Evolutionary conservation across 1,284 basidiomycete species (phyloP).

Genomic region (Cerrena zonata): DNA sequence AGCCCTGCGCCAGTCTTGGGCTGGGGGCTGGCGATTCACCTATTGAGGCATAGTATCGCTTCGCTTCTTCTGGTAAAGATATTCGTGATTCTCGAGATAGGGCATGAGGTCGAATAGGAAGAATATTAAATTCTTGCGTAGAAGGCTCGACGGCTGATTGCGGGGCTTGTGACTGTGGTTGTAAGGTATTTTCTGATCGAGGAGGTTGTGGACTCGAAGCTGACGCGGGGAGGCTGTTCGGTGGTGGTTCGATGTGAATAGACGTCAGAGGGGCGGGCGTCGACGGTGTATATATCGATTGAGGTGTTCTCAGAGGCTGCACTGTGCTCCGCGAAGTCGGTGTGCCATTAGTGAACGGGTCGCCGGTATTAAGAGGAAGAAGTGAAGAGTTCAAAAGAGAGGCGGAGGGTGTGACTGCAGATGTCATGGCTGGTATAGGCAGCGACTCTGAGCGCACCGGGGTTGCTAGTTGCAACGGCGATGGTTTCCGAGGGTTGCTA

Average conservation of each 20-base stretch:
- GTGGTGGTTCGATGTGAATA: not conserved
- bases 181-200: not conserved
- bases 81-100: constrained; percentile 54
- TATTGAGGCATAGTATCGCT: constrained; percentile 63
- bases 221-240: not conserved
- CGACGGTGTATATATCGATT: not conserved
- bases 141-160: too few species aligned
- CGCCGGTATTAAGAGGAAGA: not conserved
- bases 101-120: constrained; percentile 21
- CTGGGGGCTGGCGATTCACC: constrained; percentile 56
- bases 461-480: not conserved
- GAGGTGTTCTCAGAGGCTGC: constrained; percentile 2
- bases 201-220: not conserved
- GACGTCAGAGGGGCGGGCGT: not conserved
- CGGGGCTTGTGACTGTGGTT: not conserved
- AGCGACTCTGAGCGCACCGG: not conserved
- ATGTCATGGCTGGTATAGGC: not conserved
- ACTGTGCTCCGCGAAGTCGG: not conserved
- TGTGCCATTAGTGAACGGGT: not conserved
- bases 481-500: not conserved
- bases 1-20: constrained; percentile 32
- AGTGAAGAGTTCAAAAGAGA: not conserved
- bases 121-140: too few species aligned
- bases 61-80: constrained; percentile 68
- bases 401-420: not conserved